A percentile compares a stretch with the other conserved stretches of the same genome.
These are phyloP conservation scores for Ascoidea rubescens DNA, from an alignment of 805 yeast genomes.

Conservation along the genomic window DNA sequence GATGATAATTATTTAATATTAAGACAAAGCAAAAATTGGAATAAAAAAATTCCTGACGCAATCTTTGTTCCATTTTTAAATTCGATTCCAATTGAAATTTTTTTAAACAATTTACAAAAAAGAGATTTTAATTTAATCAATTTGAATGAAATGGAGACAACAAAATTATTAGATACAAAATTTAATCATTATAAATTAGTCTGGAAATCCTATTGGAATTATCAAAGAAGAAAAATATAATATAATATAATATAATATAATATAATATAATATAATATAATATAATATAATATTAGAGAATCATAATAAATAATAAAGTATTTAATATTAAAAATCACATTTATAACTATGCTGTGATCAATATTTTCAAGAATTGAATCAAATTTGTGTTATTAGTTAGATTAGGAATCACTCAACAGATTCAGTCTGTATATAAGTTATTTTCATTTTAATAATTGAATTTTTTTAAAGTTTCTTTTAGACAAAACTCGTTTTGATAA, in stretches of 20 bases:
- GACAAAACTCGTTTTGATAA: too few relatives aligned
- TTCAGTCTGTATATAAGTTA: background rate
- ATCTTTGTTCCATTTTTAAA: conserved; percentile 55
- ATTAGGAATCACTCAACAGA: background rate
- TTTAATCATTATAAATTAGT: conserved; percentile 16
- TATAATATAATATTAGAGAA: background rate
- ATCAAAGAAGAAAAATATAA: conserved; percentile 12
- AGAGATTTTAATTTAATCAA: conserved; percentile 43
- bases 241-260: background rate
- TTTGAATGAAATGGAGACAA: conserved; percentile 13
- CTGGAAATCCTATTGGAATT: conserved; percentile 15
- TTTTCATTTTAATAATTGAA: background rate
- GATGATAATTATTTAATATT: conserved; percentile 16
- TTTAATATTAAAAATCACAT: background rate
- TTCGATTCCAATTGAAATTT: conserved; percentile 51
- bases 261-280: background rate
- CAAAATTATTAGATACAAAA: conserved; percentile 7
- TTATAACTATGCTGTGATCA: background rate
- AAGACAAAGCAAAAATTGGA: conserved; percentile 24
- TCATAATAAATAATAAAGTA: background rate
- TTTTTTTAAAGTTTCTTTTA: background rate
- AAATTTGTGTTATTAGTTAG: too few relatives aligned
- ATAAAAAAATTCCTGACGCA: conserved; percentile 42
- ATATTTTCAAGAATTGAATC: background rate
- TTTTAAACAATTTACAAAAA: conserved; percentile 44